Evolutionary conservation across 2,329 filamentous ascomycete genomes (phyloP).

Genomic region (Arthrobotrys conoides): DNA sequence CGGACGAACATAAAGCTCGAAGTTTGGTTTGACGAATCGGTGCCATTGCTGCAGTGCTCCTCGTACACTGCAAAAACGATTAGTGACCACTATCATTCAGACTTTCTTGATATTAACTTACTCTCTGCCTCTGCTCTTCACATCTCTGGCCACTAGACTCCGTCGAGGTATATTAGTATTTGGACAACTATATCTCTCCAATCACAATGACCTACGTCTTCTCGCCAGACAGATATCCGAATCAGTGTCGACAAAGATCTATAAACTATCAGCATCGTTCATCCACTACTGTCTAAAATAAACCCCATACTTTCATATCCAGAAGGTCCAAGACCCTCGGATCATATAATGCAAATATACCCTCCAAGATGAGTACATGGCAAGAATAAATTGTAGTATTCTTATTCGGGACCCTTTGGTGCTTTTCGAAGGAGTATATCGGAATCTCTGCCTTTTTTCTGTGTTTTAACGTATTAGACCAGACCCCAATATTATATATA

Average conservation of each 20-base stretch:
- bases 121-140: conserved; percentile 88
- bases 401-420: conserved; percentile 78
- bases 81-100: not conserved
- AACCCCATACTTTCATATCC: conserved; percentile 81
- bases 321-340: conserved; percentile 85
- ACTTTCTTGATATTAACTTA: conserved; percentile 28
- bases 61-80: conserved; percentile 73
- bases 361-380: conserved; percentile 93
- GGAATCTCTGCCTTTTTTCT: conserved; percentile 92
- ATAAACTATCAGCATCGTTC: conserved; percentile 4
- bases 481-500: conserved; percentile 35
- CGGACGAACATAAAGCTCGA: conserved; percentile 91
- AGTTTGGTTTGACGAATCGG: conserved; percentile 94
- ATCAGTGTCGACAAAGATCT: conserved; percentile 97
- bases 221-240: conserved; percentile 92
- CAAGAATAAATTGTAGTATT: conserved; percentile 95
- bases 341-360: conserved; percentile 95
- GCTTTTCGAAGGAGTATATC: conserved; percentile 91
- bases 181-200: not conserved
- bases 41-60: conserved; percentile 99
- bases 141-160: conserved; percentile 76
- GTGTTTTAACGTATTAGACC: conserved; percentile 49
- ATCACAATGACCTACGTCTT: conserved; percentile 75
- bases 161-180: conserved; percentile 27
- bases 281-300: not conserved